Evolutionary conservation across 2,329 filamentous ascomycete species (phyloP).

Genomic region (Emericellopsis atlantica): DNA sequence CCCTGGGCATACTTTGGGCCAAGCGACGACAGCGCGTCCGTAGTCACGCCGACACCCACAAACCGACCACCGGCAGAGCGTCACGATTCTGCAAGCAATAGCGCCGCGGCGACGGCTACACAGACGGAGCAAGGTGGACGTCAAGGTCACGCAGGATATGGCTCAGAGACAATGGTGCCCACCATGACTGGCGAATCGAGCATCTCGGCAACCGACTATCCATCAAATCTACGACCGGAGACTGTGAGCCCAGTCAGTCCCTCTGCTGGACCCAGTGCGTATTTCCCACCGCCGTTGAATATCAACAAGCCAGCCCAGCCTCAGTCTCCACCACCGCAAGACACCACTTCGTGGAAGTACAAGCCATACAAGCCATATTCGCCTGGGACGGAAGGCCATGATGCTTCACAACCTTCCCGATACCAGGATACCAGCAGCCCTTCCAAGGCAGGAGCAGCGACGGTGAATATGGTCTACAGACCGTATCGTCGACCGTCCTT

Average conservation of each 20-base stretch:
- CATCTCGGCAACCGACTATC: neutral
- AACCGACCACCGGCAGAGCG: too few species aligned
- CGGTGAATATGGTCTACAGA: slow-evolving; percentile 8
- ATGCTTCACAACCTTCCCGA: neutral
- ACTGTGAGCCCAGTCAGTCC: slow-evolving; percentile 1
- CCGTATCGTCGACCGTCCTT: slow-evolving; percentile 14
- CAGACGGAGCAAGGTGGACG: too few species aligned
- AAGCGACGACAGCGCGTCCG: neutral
- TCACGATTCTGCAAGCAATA: too few species aligned
- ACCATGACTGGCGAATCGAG: neutral
- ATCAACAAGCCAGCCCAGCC: slow-evolving; percentile 10
- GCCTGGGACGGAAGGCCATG: slow-evolving; percentile 8
- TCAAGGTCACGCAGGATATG: neutral
- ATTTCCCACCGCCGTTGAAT: slow-evolving; percentile 15
- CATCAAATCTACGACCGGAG: neutral
- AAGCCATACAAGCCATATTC: slow-evolving; percentile 13
- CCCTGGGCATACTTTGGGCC: slow-evolving; percentile 21
- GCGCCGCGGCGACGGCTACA: neutral
- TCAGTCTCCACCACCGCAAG: slow-evolving; percentile 5
- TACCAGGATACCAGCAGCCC: neutral
- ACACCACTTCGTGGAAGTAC: neutral
- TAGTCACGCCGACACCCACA: neutral
- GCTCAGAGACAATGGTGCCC: neutral
- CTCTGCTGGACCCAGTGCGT: slow-evolving; percentile 3
- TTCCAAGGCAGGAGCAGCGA: neutral